A percentile compares a stretch with the other conserved stretches of the same genome.
These are phyloP conservation scores for Peronospora belbahrii DNA, from an alignment of 352 stramenopile genomes.

Conservation along the genomic window DNA sequence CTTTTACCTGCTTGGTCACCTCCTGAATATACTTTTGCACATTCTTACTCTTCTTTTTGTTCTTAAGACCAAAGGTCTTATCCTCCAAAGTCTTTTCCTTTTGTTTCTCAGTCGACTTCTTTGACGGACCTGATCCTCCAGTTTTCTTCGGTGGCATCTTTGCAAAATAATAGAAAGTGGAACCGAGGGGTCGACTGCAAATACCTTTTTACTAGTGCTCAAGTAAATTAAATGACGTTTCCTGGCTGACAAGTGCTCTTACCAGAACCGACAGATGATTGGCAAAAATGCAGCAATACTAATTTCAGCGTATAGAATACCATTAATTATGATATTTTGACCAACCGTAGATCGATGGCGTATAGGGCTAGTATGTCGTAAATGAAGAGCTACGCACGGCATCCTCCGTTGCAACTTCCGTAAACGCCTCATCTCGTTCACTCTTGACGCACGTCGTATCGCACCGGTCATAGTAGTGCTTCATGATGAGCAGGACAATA, in stretches of 20 bases:
- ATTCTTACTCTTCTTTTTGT: conserved; percentile 99
- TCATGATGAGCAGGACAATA: conserved; percentile 37
- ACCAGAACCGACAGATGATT: conserved; percentile 6
- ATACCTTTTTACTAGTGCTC: conserved; percentile 9
- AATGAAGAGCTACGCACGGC: not conserved
- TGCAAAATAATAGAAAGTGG: not conserved
- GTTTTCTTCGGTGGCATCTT: conserved; percentile 78
- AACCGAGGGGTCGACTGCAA: not conserved
- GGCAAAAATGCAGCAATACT: conserved; percentile 5
- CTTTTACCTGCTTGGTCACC: conserved; percentile 87
- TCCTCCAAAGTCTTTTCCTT: conserved; percentile 94
- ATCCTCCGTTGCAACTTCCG: conserved; percentile 4
- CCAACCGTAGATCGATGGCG: no score
- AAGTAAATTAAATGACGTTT: conserved; percentile 7
- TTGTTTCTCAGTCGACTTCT: conserved; percentile 87
- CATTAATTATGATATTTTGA: not conserved
- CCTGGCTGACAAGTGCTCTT: conserved; percentile 20
- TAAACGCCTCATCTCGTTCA: conserved; percentile 3
- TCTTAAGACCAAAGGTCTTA: conserved; percentile 99
- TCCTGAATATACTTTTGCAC: conserved; percentile 91
- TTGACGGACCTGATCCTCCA: conserved; percentile 38
- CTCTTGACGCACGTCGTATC: conserved; percentile 9
- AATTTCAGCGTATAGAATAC: conserved; percentile 5
- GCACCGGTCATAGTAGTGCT: conserved; percentile 35
- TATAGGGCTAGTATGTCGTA: not conserved